Conservation (phyloP, 768 basidiomycete species). For the Psilocybe cubensis region DNA sequence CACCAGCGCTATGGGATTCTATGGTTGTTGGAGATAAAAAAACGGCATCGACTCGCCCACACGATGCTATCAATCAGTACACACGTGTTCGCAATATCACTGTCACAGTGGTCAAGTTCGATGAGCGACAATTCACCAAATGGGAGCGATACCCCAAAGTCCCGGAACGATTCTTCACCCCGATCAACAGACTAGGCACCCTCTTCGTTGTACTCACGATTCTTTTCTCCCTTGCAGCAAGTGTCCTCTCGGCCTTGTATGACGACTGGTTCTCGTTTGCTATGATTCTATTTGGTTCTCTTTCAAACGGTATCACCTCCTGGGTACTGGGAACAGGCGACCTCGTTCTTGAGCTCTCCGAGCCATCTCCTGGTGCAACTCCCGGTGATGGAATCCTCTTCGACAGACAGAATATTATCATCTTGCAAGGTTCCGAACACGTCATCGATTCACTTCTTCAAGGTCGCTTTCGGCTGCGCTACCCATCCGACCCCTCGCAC, state of each 20-base stretch:
- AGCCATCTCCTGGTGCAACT: conserved; percentile 5
- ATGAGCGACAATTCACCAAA: background rate
- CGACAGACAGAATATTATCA: conserved; percentile 5
- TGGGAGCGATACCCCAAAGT: background rate
- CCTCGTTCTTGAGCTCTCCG: conserved; percentile 3
- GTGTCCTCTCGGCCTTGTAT: conserved; percentile 4
- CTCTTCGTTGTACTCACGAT: conserved; percentile 1
- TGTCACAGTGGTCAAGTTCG: background rate
- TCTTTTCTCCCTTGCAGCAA: conserved; percentile 3
- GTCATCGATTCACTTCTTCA: conserved; percentile 9
- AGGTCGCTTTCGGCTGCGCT: conserved; percentile 8
- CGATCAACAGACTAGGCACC: background rate
- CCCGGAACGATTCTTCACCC: background rate
- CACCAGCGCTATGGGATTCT: background rate
- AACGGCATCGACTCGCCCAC: background rate
- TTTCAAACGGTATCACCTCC: conserved; percentile 12
- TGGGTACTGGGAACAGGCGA: conserved; percentile 9
- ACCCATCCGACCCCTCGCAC: conserved; percentile 6
- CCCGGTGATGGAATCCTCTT: conserved; percentile 13
- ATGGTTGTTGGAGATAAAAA: background rate
- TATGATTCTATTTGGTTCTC: conserved; percentile 9
- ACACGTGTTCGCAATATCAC: background rate
- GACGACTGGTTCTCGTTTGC: conserved; percentile 16
- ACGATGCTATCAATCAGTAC: background rate
- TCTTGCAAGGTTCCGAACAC: conserved; percentile 14